Evolutionary conservation across 2,329 filamentous ascomycete genomes (phyloP), one percentile per base, ranked within the genome.

Genomic region (Colletotrichum sp.): DNA sequence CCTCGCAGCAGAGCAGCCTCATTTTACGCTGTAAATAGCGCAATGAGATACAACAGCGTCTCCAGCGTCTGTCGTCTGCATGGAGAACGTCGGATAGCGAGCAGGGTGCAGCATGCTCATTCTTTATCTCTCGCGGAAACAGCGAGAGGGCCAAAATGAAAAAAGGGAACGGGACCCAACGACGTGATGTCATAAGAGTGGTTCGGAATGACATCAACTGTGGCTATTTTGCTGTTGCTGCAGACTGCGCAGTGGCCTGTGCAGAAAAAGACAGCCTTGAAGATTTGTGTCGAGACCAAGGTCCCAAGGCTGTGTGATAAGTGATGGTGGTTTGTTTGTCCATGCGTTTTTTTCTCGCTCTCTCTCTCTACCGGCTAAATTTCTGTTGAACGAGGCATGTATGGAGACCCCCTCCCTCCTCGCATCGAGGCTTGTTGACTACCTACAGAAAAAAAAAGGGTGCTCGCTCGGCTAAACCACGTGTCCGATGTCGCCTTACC

Each of bases 401-500:
- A 49, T n/a, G n/a, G n/a, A 13, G 11, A 49, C 44, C 44, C 44
- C 44, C 44, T 44, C 39, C 19, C 16, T 39, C 30, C 62, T 7
- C 44, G 44, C 44, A 22, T 49, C 44, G 44, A 49, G 44, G 44
- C 44, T 49, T 49, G 11, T 49, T 49, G 57, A 61, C 15, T 22
- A 59, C 6, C 52, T 16, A n/a, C 13, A 52, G 59, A 32, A 44
- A 69, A 44, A 64, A n/a, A 19, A n/a, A n/a, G n/a, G n/a, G n/a
- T n/a, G 5, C 15, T 16, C 3, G n/a, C 25, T 52, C n/a, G 59
- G 49, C n/a, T 34, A 39, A 49, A 32, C 36, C 67, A 69, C 67
- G 67, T 70, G 68, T 62, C 68, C 68, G 68, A 70, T 70, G 68
- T 70, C 68, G 68, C 68, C 68, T 27, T 63, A 44, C 68, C 19